A percentile compares a stretch with the other conserved stretches of the same genome.
These are phyloP conservation scores for Xerocomus minutiporus DNA, from an alignment of 1,284 basidiomycete species.

Conservation along the genomic window DNA sequence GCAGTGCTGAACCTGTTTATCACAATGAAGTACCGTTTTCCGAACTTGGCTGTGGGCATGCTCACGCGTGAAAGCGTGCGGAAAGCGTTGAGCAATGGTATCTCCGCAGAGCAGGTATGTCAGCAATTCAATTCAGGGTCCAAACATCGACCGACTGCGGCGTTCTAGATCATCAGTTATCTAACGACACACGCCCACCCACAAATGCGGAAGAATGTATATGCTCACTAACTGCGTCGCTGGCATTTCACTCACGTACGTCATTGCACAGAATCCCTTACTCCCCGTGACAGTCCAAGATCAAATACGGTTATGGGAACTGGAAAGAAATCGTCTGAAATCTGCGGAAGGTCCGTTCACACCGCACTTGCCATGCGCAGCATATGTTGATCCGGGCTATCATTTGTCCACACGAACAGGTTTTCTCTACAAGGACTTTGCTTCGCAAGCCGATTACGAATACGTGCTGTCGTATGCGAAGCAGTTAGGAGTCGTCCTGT, in stretches of 20 bases:
- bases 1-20: constrained; percentile 95
- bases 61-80: constrained; percentile 95
- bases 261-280: constrained; percentile 65
- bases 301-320: constrained; percentile 96
- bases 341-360: constrained; percentile 70
- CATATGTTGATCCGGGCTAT: constrained; percentile 14
- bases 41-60: constrained; percentile 92
- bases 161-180: constrained; percentile 86
- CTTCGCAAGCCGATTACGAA: constrained; percentile 82
- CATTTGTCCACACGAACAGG: constrained; percentile 43
- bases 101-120: constrained; percentile 89
- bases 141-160: constrained; percentile 7
- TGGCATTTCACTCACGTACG: constrained; percentile 17
- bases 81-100: constrained; percentile 90
- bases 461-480: constrained; percentile 84
- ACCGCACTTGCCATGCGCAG: constrained; percentile 16
- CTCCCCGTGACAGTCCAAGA: constrained; percentile 96
- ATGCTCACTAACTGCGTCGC: constrained; percentile 8
- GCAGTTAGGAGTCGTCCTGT: constrained; percentile 76
- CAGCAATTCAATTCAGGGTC: constrained; percentile 13
- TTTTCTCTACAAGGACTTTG: constrained; percentile 84
- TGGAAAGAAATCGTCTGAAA: constrained; percentile 90
- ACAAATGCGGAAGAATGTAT: constrained; percentile 94
- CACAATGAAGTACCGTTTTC: constrained; percentile 88
- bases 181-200: constrained; percentile 93